These are phyloP conservation scores for Paracorniculantispora psalliotae DNA, from an alignment of 2,329 filamentous ascomycete species.

Conservation along the genomic window DNA sequence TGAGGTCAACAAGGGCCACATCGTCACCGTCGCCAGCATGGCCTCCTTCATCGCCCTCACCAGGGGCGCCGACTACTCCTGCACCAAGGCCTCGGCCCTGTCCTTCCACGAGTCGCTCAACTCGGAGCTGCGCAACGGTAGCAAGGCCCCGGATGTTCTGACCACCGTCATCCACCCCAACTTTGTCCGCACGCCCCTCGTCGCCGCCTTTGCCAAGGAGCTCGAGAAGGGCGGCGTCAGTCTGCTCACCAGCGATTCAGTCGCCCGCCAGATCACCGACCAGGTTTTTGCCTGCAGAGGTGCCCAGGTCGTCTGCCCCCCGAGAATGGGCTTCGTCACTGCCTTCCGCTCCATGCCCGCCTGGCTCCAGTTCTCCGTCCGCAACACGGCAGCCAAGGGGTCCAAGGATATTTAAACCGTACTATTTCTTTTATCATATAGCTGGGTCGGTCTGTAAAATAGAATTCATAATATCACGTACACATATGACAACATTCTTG, in stretches of 20 bases:
- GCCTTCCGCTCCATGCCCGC: slow-evolving; percentile 3
- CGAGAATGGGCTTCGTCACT: slow-evolving; percentile 10
- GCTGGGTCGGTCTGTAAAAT: background rate
- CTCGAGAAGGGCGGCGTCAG: slow-evolving; percentile 18
- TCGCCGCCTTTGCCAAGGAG: slow-evolving; percentile 20
- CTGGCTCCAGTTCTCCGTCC: slow-evolving; percentile 7
- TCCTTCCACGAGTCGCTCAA: slow-evolving; percentile 58
- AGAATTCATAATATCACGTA: slow-evolving; percentile 4
- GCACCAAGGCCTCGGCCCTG: slow-evolving; percentile 56
- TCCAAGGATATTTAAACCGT: slow-evolving; percentile 5
- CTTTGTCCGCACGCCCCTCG: slow-evolving; percentile 22
- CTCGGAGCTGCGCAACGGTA: slow-evolving; percentile 47
- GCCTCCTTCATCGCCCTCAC: slow-evolving; percentile 55
- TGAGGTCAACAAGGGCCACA: slow-evolving; percentile 56
- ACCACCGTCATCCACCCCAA: slow-evolving; percentile 55
- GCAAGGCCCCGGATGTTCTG: slow-evolving; percentile 54
- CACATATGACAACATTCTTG: too few species aligned
- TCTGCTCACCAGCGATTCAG: slow-evolving; percentile 23
- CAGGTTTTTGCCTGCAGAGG: slow-evolving; percentile 37
- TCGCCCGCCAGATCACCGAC: slow-evolving; percentile 35
- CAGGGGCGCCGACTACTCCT: slow-evolving; percentile 58
- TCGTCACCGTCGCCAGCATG: slow-evolving; percentile 60
- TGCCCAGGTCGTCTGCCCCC: slow-evolving; percentile 36
- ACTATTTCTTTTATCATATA: background rate
- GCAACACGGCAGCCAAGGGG: background rate